Base-by-base conservation (phyloP, 2,329 filamentous ascomycete genomes). In the Conoideocrella luteorostrata region DNA sequence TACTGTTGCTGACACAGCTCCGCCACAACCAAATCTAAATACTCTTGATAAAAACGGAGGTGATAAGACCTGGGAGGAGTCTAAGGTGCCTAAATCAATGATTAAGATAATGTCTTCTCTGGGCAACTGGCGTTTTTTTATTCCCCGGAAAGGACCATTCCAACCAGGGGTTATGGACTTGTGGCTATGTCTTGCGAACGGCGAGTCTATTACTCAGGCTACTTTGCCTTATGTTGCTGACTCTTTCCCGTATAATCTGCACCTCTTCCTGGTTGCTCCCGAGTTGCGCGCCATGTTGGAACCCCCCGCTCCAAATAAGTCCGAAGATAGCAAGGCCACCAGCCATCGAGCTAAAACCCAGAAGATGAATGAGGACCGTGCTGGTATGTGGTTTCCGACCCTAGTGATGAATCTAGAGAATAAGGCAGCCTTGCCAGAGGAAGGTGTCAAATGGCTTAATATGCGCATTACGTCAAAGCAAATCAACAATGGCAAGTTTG, bases 341-440 rank as follows among this genome's bases (percentile, higher is more conserved):
- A n/a, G n/a, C n/a, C n/a, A n/a, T n/a, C n/a, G n/a, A n/a, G 23
- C 6, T 32, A 22, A 3, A 20, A 15, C 13, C 28, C 38, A 17
- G 20, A n/a, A 4, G 39, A 26, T 7, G 4, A 21, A 23, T 15
- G 13, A 30, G 23, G 11, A 32, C 5, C 38, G 42, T 71, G 5
- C 58, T 89, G 39, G 59, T 5, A 79, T 79, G 52, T 89, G 85
- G 86, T 88, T 87, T 58, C 84, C 85, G 0, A 93, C 87, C 0
- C 64, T 93, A 2, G 66, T 82, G 20, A 63, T 93, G 56, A 89
- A 87, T 57, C 55, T 94, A 22, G 86, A 93, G 50, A 68, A 88
- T 33, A 93, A 91, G 68, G 86, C 82, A 58, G 60, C 71, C 4
- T 59, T 94, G 34, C 85, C 85, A 0, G 64, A 67, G 9, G 75